These are phyloP conservation scores for Paracoccidioides lutzii DNA, from an alignment of 2,329 filamentous ascomycete species.

Conservation along the genomic window DNA sequence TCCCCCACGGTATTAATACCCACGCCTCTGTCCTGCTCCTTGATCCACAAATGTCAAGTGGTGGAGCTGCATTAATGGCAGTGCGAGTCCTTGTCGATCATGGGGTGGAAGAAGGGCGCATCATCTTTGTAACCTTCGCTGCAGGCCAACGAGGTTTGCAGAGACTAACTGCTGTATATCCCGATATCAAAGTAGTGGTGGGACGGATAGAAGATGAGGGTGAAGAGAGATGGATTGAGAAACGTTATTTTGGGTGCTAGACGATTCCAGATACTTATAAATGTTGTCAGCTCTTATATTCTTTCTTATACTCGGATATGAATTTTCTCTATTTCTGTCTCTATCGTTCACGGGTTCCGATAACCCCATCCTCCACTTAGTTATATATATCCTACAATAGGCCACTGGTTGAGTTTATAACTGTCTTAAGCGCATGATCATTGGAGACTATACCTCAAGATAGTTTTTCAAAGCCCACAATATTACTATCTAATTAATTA, in stretches of 20 bases:
- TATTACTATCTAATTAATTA: too few species aligned
- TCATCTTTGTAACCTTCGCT: constrained; percentile 87
- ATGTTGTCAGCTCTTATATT: not conserved
- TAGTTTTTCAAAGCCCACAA: too few species aligned
- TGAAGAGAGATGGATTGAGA: constrained; percentile 82
- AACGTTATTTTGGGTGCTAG: constrained; percentile 77
- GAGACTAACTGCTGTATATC: constrained; percentile 76
- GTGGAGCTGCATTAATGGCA: constrained; percentile 78
- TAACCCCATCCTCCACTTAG: too few species aligned
- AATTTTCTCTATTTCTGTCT: not conserved
- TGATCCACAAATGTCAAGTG: constrained; percentile 89
- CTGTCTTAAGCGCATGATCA: too few species aligned
- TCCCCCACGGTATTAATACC: constrained; percentile 58
- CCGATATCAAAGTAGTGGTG: constrained; percentile 73
- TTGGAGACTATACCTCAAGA: too few species aligned
- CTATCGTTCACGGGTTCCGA: too few species aligned
- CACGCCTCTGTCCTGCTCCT: constrained; percentile 76
- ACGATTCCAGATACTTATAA: constrained; percentile 2
- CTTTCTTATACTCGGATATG: not conserved
- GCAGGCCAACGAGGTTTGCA: constrained; percentile 76
- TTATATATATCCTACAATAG: too few species aligned
- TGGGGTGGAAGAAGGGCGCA: constrained; percentile 68
- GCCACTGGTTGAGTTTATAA: too few species aligned
- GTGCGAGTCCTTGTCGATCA: constrained; percentile 93
- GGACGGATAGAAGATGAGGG: constrained; percentile 68